Base-by-base conservation (phyloP, 2,329 filamentous ascomycete genomes). In the Apiospora pterosperma region DNA sequence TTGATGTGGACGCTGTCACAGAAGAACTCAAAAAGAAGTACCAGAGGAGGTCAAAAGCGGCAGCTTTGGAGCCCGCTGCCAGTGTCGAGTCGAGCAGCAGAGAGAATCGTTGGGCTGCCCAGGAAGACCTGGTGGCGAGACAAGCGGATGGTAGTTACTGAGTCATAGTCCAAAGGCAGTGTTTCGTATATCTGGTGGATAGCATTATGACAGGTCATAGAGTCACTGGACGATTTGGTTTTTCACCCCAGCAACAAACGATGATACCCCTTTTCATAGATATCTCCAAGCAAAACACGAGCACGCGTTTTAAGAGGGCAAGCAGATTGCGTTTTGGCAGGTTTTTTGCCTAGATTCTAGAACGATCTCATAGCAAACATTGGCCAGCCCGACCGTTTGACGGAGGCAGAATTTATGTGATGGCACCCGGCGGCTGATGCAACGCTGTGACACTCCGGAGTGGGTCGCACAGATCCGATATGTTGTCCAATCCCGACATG, bases 1-100 rank as follows among this genome's bases (percentile, higher is more conserved):
- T 98, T 1, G 90, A 97, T 74, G 87, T 97, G 1, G 86, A 92
- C 1, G 82, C 83, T 36, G 88, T 98, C 63, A 97, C 94, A 0
- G 81, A 87, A 72, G 89, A 96, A 76, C 79, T 99, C 55, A 85
- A 82, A 70, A 79, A 88, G 67, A 88, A 88, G 79, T 72, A 77
- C 73, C 66, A 70, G 64, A 68, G 68, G 34, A 70, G 68, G 52
- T 63, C 64, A 44, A 65, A 65, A 23, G 34, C 28, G 3, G 62
- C 65, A 11, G 61, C 60, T n/a, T 31, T 28, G 21, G 5, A 55
- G 16, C 28, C 34, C 19, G 68, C 66, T 52, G 34, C n/a, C 19
- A 21, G 8, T 2, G 48, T 28, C 4, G 58, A 65, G 61, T n/a
- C 10, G 7, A 55, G 38, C 1, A 61, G 39, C 5, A n/a, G 12